A percentile compares a stretch with the other conserved stretches of the same genome.
phyloP scores from a whole-genome alignment of 768 basidiomycete species.

The Pleurotus sapidus region DNA sequence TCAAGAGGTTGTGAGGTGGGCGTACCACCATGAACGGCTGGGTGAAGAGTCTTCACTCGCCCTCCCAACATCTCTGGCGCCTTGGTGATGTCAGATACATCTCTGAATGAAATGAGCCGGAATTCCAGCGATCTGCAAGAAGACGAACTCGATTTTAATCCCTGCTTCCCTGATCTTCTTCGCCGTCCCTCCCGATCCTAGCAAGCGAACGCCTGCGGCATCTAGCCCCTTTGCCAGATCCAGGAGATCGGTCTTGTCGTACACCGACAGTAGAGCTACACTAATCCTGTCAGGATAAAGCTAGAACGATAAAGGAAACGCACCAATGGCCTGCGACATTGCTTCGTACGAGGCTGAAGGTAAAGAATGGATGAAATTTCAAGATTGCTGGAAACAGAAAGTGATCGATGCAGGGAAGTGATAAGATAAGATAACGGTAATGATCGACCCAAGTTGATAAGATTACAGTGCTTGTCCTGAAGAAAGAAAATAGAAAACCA shows the following conservation, averaged over 20 bases:
- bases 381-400: constrained; percentile 17
- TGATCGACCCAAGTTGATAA: too few relatives aligned
- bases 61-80: constrained; percentile 99
- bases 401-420: constrained; percentile 8
- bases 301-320: not conserved
- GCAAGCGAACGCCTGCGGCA: constrained; percentile 76
- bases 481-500: too few relatives aligned
- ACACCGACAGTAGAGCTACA: constrained; percentile 88
- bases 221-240: constrained; percentile 86
- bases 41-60: constrained; percentile 96
- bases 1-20: constrained; percentile 10
- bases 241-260: constrained; percentile 90
- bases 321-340: constrained; percentile 30
- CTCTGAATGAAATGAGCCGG: constrained; percentile 44
- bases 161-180: constrained; percentile 96
- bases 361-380: not conserved
- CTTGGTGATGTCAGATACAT: constrained; percentile 96
- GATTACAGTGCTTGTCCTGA: too few relatives aligned
- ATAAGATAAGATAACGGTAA: too few relatives aligned
- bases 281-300: not conserved
- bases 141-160: constrained; percentile 80
- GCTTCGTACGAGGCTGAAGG: not conserved
- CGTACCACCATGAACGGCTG: constrained; percentile 93
- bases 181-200: constrained; percentile 97
- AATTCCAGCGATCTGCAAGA: not conserved